Conservation (phyloP, 2,329 filamentous ascomycete genomes). For the Plectosphaerella sp. region DNA sequence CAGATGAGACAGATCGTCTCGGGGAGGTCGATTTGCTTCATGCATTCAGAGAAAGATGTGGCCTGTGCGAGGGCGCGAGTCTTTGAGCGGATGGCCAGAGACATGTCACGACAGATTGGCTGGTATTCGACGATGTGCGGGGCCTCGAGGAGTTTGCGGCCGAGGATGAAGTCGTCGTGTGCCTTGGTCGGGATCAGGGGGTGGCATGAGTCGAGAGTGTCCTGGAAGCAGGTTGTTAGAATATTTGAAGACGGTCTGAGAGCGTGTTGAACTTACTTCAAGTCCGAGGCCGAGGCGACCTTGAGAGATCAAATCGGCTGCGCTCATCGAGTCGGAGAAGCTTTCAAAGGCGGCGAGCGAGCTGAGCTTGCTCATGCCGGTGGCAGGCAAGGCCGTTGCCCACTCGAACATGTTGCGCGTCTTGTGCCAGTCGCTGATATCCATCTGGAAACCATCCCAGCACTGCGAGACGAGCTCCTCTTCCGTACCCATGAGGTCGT, state of each 20-base stretch:
- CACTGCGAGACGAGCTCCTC: conserved; percentile 61
- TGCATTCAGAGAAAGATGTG: background rate
- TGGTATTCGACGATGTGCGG: conserved; percentile 27
- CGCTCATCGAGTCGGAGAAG: conserved; percentile 58
- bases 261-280: conserved; percentile 18
- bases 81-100: conserved; percentile 25
- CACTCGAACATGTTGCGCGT: conserved; percentile 33
- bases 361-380: conserved; percentile 20
- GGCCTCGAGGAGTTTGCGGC: conserved; percentile 43
- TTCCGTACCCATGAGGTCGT: conserved; percentile 35
- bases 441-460: conserved; percentile 65
- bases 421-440: conserved; percentile 53
- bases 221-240: conserved; percentile 25
- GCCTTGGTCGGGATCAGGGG: conserved; percentile 47
- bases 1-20: conserved; percentile 30
- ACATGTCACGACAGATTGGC: conserved; percentile 22
- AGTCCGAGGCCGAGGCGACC: conserved; percentile 38
- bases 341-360: conserved; percentile 46
- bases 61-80: conserved; percentile 15
- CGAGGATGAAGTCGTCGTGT: conserved; percentile 47
- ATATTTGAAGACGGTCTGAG: too few species aligned
- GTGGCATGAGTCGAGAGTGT: conserved; percentile 56
- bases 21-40: conserved; percentile 23
- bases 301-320: conserved; percentile 56
- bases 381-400: conserved; percentile 20